Conservation (phyloP, 2,329 filamentous ascomycete species). For the Fusarium verticillioides region DNA sequence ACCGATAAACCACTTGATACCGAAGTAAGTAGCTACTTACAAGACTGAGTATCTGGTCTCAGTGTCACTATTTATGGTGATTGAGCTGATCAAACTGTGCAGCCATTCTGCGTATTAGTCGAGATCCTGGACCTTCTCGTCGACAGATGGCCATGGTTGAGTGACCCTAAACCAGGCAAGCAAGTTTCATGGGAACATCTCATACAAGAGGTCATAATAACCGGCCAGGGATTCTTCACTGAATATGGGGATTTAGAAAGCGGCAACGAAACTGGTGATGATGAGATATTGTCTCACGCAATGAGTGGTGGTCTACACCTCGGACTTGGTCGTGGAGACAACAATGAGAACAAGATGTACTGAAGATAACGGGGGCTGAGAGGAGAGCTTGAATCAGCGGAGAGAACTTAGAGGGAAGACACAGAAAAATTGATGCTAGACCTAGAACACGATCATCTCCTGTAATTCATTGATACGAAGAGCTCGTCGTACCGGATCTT, state of each 20-base stretch:
- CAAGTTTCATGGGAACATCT: neutral
- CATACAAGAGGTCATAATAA: neutral
- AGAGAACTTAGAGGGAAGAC: no score
- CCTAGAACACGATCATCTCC: no score
- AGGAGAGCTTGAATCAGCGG: no score
- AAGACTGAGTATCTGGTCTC: no score
- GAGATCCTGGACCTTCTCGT: neutral
- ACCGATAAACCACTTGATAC: neutral
- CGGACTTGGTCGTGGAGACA: neutral
- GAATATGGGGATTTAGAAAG: neutral
- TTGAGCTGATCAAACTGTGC: neutral
- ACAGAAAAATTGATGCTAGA: no score
- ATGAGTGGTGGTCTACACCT: neutral
- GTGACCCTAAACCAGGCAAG: neutral
- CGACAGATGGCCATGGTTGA: neutral
- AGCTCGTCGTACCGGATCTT: no score
- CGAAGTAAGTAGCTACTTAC: neutral
- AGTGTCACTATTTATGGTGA: neutral
- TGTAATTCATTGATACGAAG: no score
- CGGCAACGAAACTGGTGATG: neutral
- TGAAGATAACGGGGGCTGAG: no score
- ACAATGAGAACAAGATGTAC: no score
- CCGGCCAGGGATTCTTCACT: neutral
- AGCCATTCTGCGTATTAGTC: neutral
- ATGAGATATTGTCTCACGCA: neutral